Evolutionary conservation across 176 grass and related monocot species (phyloP).

Genomic region (Stipa capillata): DNA sequence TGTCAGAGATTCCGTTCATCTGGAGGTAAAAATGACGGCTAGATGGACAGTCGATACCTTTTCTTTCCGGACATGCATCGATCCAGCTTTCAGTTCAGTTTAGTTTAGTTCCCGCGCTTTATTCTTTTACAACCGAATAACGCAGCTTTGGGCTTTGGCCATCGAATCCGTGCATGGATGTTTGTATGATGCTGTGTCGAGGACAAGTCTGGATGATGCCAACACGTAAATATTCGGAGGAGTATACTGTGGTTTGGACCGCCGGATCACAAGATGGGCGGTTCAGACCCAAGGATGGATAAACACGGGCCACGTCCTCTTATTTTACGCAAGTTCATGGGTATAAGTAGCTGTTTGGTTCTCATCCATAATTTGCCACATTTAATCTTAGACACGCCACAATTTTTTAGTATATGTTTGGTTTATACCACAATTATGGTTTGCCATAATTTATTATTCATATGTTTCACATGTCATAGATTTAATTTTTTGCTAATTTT

Average conservation of each 20-base stretch:
- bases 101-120: neutral
- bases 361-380: no score
- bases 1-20: slow-evolving; percentile 20
- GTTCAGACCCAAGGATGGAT: neutral
- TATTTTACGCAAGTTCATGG: no score
- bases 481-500: no score
- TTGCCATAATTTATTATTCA: no score
- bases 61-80: neutral
- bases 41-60: slow-evolving; percentile 21
- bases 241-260: neutral
- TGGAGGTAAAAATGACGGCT: slow-evolving; percentile 4
- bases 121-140: neutral
- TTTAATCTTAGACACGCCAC: no score
- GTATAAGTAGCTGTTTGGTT: no score
- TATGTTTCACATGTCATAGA: no score
- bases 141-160: slow-evolving; percentile 18
- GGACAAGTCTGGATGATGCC: slow-evolving; percentile 19
- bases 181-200: neutral
- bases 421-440: no score
- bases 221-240: neutral
- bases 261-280: neutral
- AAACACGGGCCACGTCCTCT: no score
- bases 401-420: no score
- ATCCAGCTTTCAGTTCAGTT: slow-evolving; percentile 18
- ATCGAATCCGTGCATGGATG: slow-evolving; percentile 1